These are phyloP conservation scores for Sporothrix humicola DNA, from an alignment of 2,329 filamentous ascomycete genomes.

Conservation along the genomic window DNA sequence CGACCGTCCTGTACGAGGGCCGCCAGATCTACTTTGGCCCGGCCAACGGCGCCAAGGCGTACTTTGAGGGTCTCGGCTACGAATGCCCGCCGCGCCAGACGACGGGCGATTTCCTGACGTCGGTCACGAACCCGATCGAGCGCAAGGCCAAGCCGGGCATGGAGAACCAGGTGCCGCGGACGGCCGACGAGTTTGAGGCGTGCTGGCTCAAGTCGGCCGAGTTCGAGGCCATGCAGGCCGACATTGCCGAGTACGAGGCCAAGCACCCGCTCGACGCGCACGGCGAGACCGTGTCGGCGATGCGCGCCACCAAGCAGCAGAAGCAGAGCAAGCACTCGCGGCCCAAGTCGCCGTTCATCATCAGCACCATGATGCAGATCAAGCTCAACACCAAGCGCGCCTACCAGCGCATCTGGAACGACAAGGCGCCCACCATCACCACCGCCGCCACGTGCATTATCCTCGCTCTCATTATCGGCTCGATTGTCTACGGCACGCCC, in stretches of 20 bases:
- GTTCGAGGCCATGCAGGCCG: slow-evolving; percentile 56
- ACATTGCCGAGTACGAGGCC: slow-evolving; percentile 62
- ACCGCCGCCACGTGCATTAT: slow-evolving; percentile 80
- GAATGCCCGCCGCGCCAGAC: slow-evolving; percentile 64
- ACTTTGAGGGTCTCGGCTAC: slow-evolving; percentile 72
- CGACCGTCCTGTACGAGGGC: slow-evolving; percentile 73
- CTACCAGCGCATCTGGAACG: slow-evolving; percentile 78
- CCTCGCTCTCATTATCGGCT: slow-evolving; percentile 45
- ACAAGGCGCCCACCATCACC: slow-evolving; percentile 75
- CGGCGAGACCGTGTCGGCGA: slow-evolving; percentile 53
- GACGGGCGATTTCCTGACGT: slow-evolving; percentile 78
- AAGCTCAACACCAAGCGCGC: slow-evolving; percentile 66
- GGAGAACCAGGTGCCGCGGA: slow-evolving; percentile 61
- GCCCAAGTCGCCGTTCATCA: slow-evolving; percentile 79
- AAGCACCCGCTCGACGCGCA: slow-evolving; percentile 55
- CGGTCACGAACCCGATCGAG: slow-evolving; percentile 74
- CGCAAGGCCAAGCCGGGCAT: slow-evolving; percentile 69
- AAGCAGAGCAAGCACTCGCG: slow-evolving; percentile 69
- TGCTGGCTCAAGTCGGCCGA: slow-evolving; percentile 62
- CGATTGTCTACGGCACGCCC: slow-evolving; percentile 36
- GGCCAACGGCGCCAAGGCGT: slow-evolving; percentile 64
- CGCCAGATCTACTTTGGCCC: slow-evolving; percentile 71
- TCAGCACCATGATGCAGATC: slow-evolving; percentile 61
- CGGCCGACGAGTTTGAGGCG: slow-evolving; percentile 65
- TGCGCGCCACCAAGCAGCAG: slow-evolving; percentile 56